Conservation (phyloP, 768 basidiomycete species). For the Guyanaporus albipodus region DNA sequence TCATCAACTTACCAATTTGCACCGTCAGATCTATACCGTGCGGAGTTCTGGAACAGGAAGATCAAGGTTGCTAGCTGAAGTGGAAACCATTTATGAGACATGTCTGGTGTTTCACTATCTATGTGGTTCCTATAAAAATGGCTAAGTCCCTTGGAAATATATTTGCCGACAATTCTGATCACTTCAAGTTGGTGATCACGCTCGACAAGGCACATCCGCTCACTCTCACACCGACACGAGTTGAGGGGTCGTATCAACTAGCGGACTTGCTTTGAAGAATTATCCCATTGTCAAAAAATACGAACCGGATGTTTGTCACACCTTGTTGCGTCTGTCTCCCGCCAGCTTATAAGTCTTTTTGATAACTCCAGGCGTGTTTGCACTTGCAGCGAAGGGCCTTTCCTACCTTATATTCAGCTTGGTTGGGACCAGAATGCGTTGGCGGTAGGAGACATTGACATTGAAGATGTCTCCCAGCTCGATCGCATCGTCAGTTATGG, state of each 20-base stretch:
- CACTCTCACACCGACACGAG: neutral
- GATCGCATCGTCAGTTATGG: conserved; percentile 1
- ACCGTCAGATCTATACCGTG: too few species aligned
- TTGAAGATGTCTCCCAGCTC: neutral
- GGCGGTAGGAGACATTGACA: neutral
- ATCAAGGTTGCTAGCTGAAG: conserved; percentile 13
- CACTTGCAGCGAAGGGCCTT: neutral
- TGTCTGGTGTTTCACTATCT: too few species aligned
- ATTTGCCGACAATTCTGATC: neutral
- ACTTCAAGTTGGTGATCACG: conserved; percentile 12
- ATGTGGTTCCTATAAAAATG: neutral
- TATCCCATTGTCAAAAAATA: neutral
- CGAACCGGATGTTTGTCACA: too few species aligned
- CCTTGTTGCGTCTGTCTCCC: too few species aligned
- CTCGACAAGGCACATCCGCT: conserved; percentile 13
- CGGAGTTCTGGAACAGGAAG: conserved; percentile 16
- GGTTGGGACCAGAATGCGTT: conserved; percentile 17
- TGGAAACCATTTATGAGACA: too few species aligned
- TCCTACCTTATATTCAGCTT: conserved; percentile 6
- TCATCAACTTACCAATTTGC: too few species aligned
- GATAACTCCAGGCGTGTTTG: too few species aligned
- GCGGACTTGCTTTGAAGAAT: conserved; percentile 7
- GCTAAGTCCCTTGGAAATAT: neutral
- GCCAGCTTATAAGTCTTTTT: too few species aligned
- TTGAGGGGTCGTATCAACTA: neutral